phyloP scores from a whole-genome alignment of 306 rosid species.

The Casuarina equisetifolia region DNA sequence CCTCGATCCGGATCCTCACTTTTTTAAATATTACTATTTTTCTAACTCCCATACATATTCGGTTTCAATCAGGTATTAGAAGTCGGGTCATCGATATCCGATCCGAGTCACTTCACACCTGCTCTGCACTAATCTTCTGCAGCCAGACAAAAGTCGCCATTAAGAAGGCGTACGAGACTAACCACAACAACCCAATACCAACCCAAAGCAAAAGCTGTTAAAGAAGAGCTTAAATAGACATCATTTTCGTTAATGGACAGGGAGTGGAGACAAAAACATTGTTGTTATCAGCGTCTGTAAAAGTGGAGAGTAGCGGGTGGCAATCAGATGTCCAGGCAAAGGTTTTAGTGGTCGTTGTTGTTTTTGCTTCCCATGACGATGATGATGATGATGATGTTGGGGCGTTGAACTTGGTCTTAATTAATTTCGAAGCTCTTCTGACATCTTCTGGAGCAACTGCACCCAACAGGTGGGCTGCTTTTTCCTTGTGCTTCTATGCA shows the following conservation, averaged over 20 bases:
- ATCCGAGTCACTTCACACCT: too few relatives aligned
- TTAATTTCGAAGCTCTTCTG: conserved; percentile 28
- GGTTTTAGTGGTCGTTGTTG: conserved; percentile 43
- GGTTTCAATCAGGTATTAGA: too few relatives aligned
- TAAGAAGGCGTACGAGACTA: not conserved
- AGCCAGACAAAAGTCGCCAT: too few relatives aligned
- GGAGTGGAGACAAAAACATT: conserved; percentile 2
- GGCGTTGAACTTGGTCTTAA: conserved; percentile 26
- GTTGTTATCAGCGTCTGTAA: conserved; percentile 15
- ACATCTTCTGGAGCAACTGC: conserved; percentile 28
- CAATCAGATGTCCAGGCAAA: conserved; percentile 30
- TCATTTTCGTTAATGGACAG: not conserved
- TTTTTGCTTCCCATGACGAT: conserved; percentile 26
- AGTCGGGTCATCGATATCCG: not conserved
- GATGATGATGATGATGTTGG: conserved; percentile 34
- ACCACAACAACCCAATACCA: not conserved
- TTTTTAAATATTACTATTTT: too few relatives aligned
- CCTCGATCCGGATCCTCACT: too few relatives aligned
- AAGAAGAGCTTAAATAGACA: not conserved
- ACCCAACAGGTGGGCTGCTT: conserved; percentile 28
- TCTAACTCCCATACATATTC: too few relatives aligned
- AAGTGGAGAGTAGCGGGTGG: conserved; percentile 22
- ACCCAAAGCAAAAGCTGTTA: not conserved
- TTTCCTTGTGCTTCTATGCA: not conserved
- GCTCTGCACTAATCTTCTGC: too few relatives aligned